Evolutionary conservation across 2,329 filamentous ascomycete genomes (phyloP).

Genomic region (Alternaria triticimaculans): DNA sequence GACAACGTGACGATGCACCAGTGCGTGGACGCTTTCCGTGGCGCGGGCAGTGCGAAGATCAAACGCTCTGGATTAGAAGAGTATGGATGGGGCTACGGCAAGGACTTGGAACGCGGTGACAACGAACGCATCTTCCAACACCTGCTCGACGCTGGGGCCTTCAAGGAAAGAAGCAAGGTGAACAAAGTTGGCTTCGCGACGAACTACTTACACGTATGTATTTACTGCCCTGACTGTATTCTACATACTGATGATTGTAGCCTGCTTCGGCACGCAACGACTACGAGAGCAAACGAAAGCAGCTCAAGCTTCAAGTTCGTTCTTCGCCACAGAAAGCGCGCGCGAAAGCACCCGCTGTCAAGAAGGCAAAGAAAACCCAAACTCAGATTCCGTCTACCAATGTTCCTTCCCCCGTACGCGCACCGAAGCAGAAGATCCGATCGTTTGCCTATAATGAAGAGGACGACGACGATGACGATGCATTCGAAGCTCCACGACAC

Average conservation of each 20-base stretch:
- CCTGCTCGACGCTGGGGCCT: slow-evolving; percentile 74
- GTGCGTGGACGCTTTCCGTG: slow-evolving; percentile 84
- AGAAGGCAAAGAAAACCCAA: slow-evolving; percentile 41
- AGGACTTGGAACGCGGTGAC: slow-evolving; percentile 73
- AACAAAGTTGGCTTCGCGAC: slow-evolving; percentile 72
- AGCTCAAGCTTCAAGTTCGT: slow-evolving; percentile 62
- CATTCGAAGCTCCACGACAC: slow-evolving; percentile 31
- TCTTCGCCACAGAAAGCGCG: slow-evolving; percentile 52
- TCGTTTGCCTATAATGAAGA: slow-evolving; percentile 35
- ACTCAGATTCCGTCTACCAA: slow-evolving; percentile 68
- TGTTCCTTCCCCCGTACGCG: slow-evolving; percentile 68
- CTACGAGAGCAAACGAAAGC: slow-evolving; percentile 47
- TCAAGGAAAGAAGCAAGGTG: slow-evolving; percentile 73
- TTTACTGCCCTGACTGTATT: not conserved
- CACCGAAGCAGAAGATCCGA: slow-evolving; percentile 47
- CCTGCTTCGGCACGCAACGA: slow-evolving; percentile 55
- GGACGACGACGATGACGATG: slow-evolving; percentile 34
- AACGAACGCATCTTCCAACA: slow-evolving; percentile 83
- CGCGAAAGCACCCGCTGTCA: slow-evolving; percentile 28
- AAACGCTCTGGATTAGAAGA: slow-evolving; percentile 62
- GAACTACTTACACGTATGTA: slow-evolving; percentile 72
- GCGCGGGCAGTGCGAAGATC: slow-evolving; percentile 67
- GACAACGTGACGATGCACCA: slow-evolving; percentile 70
- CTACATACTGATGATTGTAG: slow-evolving; percentile 32
- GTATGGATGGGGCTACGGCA: slow-evolving; percentile 68